phyloP scores from a whole-genome alignment of 345 rosid genomes.

The Lepidium didymum region DNA sequence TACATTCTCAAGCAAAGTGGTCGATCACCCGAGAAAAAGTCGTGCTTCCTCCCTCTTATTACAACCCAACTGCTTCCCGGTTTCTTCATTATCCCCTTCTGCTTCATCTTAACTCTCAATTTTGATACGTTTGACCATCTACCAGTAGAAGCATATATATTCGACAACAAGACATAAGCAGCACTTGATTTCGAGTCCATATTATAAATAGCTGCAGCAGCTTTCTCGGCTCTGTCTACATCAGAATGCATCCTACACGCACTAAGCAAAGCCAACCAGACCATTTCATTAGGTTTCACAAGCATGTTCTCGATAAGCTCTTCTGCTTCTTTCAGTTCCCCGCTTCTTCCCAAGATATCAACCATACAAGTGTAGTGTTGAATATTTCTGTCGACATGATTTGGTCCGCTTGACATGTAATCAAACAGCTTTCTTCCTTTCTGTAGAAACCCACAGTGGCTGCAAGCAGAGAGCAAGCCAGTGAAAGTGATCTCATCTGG shows the following conservation, averaged over 20 bases:
- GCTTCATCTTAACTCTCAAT: slow-evolving; percentile 57
- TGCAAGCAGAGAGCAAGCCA: slow-evolving; percentile 76
- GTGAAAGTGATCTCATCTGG: slow-evolving; percentile 77
- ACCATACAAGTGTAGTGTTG: slow-evolving; percentile 78
- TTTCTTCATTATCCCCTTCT: slow-evolving; percentile 42
- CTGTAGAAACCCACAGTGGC: slow-evolving; percentile 55
- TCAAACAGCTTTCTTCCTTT: slow-evolving; percentile 54
- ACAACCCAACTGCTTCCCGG: slow-evolving; percentile 61
- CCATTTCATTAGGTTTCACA: slow-evolving; percentile 39
- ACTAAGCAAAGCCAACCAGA: slow-evolving; percentile 73
- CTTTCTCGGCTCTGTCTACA: slow-evolving; percentile 56
- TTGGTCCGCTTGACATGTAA: slow-evolving; percentile 33
- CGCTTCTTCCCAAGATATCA: slow-evolving; percentile 56
- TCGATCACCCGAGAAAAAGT: slow-evolving; percentile 54
- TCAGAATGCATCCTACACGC: slow-evolving; percentile 57
- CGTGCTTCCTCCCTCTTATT: slow-evolving; percentile 42
- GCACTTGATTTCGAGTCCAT: slow-evolving; percentile 54
- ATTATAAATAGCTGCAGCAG: slow-evolving; percentile 37
- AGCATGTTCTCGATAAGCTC: slow-evolving; percentile 44
- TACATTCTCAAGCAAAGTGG: slow-evolving; percentile 35
- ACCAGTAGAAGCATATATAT: slow-evolving; percentile 57
- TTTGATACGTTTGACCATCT: slow-evolving; percentile 53
- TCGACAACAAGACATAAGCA: slow-evolving; percentile 52
- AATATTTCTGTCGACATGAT: slow-evolving; percentile 27
- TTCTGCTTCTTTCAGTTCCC: slow-evolving; percentile 63